These are phyloP conservation scores for Gentiana straminea DNA, from an alignment of 257 asterid genomes.

Conservation along the genomic window DNA sequence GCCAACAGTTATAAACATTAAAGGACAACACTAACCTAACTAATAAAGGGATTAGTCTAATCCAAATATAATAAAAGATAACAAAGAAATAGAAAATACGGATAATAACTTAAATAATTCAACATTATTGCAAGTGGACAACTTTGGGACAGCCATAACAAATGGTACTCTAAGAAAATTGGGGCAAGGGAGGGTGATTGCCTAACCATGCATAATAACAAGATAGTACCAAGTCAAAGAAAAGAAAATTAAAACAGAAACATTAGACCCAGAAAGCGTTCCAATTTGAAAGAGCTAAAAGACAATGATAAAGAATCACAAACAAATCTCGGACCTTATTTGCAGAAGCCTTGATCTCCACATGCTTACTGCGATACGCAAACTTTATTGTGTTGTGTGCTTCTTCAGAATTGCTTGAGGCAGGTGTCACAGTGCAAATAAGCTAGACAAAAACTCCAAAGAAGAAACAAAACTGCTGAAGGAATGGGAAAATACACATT, in stretches of 20 bases:
- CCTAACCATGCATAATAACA: too few species aligned
- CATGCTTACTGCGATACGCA: constrained; percentile 72
- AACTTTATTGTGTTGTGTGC: constrained; percentile 80
- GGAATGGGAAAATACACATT: too few species aligned
- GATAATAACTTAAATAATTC: too few species aligned
- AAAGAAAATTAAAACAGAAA: background rate
- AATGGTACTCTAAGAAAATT: background rate
- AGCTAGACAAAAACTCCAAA: constrained; percentile 42
- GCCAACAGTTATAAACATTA: too few species aligned
- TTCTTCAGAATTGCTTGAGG: constrained; percentile 71
- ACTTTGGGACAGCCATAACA: background rate
- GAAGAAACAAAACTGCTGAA: constrained; percentile 15
- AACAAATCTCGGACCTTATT: constrained; percentile 32
- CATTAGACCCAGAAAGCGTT: background rate
- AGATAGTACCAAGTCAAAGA: background rate
- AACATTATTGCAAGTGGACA: too few species aligned
- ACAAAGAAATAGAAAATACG: too few species aligned
- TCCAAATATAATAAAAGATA: too few species aligned
- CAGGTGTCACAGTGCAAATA: constrained; percentile 77
- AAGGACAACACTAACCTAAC: too few species aligned
- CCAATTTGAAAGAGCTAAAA: background rate
- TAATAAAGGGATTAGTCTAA: too few species aligned
- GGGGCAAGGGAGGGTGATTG: too few species aligned
- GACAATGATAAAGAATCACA: too few species aligned
- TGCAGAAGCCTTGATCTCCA: constrained; percentile 58